Conservation (phyloP, 805 yeast genomes). For the Myxozyma udenii region DNA sequence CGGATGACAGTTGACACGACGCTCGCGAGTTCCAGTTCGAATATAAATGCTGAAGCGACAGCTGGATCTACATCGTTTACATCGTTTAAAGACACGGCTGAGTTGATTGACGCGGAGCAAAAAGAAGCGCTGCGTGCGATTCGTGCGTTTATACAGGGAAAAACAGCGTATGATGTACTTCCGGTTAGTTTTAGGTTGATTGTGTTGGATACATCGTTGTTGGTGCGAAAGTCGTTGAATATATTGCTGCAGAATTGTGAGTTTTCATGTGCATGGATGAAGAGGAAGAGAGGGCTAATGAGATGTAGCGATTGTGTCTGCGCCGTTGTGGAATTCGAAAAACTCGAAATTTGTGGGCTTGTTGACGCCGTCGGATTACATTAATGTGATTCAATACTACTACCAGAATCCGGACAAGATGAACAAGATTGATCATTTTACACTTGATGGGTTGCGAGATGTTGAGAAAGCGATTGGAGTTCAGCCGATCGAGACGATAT, state of each 20-base stretch:
- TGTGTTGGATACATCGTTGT: conserved; percentile 85
- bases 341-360: conserved; percentile 91
- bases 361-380: conserved; percentile 85
- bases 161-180: conserved; percentile 92
- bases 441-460: conserved; percentile 72
- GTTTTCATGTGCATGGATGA: no score
- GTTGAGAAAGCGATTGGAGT: conserved; percentile 86
- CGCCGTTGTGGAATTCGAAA: conserved; percentile 93
- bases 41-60: no score
- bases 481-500: conserved; percentile 76
- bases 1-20: no score
- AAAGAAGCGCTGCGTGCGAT: conserved; percentile 57
- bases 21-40: no score
- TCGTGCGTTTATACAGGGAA: conserved; percentile 75
- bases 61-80: no score
- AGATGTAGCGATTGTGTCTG: conserved; percentile 78
- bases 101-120: no score
- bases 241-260: conserved; percentile 76
- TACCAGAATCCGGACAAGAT: conserved; percentile 81
- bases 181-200: conserved; percentile 92
- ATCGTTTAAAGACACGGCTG: no score
- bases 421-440: conserved; percentile 80
- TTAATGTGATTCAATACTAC: conserved; percentile 91
- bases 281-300: no score
- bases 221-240: conserved; percentile 86